Percentiles rank a stretch among this genome's conserved stretches.
Conservation (phyloP, 129 eudicot species). For the Arctium minus region DNA sequence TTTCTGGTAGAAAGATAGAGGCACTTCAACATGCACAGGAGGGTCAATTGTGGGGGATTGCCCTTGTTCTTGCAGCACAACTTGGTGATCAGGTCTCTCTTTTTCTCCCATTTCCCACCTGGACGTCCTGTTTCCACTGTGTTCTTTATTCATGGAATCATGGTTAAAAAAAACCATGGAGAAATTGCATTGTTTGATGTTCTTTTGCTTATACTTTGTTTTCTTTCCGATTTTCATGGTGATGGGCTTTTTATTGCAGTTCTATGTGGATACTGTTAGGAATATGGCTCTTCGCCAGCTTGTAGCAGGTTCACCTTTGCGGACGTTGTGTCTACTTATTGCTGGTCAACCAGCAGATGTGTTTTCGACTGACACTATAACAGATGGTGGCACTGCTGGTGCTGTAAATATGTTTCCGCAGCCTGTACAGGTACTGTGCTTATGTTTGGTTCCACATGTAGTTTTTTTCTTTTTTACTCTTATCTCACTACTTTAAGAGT, state of each 20-base stretch:
- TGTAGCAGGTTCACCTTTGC: slow-evolving; percentile 88
- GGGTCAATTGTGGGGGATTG: slow-evolving; percentile 93
- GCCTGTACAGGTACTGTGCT: slow-evolving; percentile 57
- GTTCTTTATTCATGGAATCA: not conserved
- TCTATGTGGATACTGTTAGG: slow-evolving; percentile 78
- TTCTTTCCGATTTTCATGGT: not conserved
- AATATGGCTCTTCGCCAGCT: slow-evolving; percentile 86
- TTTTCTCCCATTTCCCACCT: not conserved
- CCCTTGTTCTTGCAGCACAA: slow-evolving; percentile 91
- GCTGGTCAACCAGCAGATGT: slow-evolving; percentile 95
- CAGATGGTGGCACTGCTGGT: slow-evolving; percentile 35
- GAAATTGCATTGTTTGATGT: not conserved
- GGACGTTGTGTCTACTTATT: slow-evolving; percentile 90
- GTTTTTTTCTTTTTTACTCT: not conserved
- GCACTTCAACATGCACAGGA: slow-evolving; percentile 82
- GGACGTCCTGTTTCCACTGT: not conserved
- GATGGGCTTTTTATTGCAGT: slow-evolving; percentile 52
- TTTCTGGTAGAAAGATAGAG: slow-evolving; percentile 83
- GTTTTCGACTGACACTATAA: slow-evolving; percentile 46
- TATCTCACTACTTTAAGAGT: not conserved
- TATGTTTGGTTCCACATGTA: not conserved
- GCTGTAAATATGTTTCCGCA: slow-evolving; percentile 44
- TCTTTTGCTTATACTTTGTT: slow-evolving; percentile 3
- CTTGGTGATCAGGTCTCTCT: slow-evolving; percentile 86
- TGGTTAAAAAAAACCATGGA: not conserved